Evolutionary conservation across 345 rosid species (phyloP), one percentile per base, ranked within the genome.

Genomic region (Acer yangbiense): DNA sequence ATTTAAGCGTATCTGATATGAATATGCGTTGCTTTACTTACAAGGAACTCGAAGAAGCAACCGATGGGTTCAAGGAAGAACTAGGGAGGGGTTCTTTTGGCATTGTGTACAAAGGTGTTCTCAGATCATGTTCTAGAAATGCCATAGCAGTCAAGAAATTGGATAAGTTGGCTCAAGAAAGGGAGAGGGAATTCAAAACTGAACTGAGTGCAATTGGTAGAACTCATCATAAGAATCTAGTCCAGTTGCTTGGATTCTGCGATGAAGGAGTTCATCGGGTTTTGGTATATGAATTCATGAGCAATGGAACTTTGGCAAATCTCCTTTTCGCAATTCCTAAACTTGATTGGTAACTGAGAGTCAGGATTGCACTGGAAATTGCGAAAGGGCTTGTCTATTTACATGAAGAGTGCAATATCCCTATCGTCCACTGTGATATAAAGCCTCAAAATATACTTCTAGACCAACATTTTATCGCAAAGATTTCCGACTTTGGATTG

Each of bases 31-130:
- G 10, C 66, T 80, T 83, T 50, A 46, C 77, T 61, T 44, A 77
- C 74, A 9, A 21, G 52, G 83, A 83, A 27, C 79, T 83, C 1
- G 41, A 39, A 58, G 71, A 73, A 17, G 83, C 81, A 23, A 83
- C 84, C 27, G 58, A 73, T 35, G 69, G 78, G 21, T 84, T 84
- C 69, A 71, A 21, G 71, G 83, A 84, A 66, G 77, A 81, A 70
- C 6, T 84, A 0, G 86, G 86, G 11, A 81, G 80, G 65, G 87
- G 87, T 27, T 81, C 87, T 70, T 79, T 77, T 52, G 87, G 83
- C 20, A 54, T 76, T 39, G 87, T 84, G 25, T 84, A 79, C 66
- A 84, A 73, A 81, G 87, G 83, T 3, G 16, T 43, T 64, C 63
- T 81, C 35, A 65, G 20, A 25, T 62, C n/a, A 9, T 52, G 43